A percentile compares a stretch with the other conserved stretches of the same genome.
phyloP scores from a whole-genome alignment of 2,329 filamentous ascomycete species.

The Colletotrichum sp. region DNA sequence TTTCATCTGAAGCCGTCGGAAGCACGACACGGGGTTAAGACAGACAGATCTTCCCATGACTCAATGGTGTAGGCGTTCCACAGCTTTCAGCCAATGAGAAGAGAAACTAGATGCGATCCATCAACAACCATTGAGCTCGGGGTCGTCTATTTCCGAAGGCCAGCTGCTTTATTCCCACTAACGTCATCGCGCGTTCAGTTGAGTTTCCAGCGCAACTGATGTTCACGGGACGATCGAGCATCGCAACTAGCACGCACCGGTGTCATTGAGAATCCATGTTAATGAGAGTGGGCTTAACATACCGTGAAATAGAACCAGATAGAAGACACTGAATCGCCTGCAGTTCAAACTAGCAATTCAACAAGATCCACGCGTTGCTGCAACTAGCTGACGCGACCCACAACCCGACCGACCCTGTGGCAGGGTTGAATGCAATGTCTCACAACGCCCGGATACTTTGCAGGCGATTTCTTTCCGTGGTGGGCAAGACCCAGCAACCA shows the following conservation, averaged over 20 bases:
- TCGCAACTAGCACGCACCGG: not conserved
- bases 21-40: constrained; percentile 5
- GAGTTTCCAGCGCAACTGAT: not conserved
- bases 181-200: not conserved
- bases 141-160: not conserved
- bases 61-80: not conserved
- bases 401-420: not conserved
- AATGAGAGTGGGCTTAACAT: accelerated
- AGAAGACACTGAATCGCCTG: not conserved
- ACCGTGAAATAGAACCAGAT: not conserved
- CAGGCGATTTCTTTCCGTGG: not conserved
- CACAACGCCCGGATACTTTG: not conserved
- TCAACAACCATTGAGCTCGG: not conserved
- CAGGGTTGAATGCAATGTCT: not conserved
- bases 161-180: not conserved
- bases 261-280: not conserved
- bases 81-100: not conserved
- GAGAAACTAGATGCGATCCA: not conserved
- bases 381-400: constrained; percentile 9
- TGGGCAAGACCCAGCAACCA: not conserved
- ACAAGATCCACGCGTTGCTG: not conserved
- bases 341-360: not conserved
- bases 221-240: not conserved
- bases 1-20: not conserved
- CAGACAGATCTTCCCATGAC: not conserved